Evolutionary conservation across 1,284 basidiomycete species (phyloP), one percentile per base, ranked within the genome.

Genomic region (Boletellus dicymbophilus): DNA sequence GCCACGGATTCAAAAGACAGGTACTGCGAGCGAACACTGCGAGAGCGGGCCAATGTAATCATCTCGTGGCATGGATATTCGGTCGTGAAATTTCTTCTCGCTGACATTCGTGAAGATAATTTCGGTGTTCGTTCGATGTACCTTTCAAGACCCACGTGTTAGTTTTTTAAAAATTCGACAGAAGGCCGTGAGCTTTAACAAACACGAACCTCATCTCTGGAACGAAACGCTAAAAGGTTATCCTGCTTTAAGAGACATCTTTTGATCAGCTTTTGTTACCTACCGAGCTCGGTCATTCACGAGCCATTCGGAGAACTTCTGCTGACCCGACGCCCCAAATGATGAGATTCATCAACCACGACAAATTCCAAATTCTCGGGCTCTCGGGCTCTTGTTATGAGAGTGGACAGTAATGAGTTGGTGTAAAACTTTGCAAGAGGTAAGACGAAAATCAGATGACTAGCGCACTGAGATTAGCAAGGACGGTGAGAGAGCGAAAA

Each of bases 341-440:
- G 56, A 41, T 38, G 36, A 36, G 61, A 49, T 25, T 30, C 56
- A 38, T 61, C 57, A n/a, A 63, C 60, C 30, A 61, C 58, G 10
- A 43, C 53, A n/a, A 65, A 63, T 20, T 61, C 63, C 3, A 45
- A 23, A 22, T 59, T 37, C 21, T 30, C 30, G 26, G 49, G 6
- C 42, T 48, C 58, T 34, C 60, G 61, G 22, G 51, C 33, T 44
- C 69, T 68, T 10, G 68, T 55, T 51, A 71, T 67, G 41, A 70
- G 45, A 6, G 61, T 69, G 12, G 68, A 69, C 36, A 72, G 48
- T 10, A 69, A 54, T 5, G 69, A 71, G 48, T 70, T 69, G 3
- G 64, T 70, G 57, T 69, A 71, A 23, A 72, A 55, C 50, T 72
- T 71, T 22, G 67, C 59, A 20, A 70, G 57, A 10, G 69, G 57